Conservation (phyloP, 2,329 filamentous ascomycete species). For the Lasiodiplodia sp. region DNA sequence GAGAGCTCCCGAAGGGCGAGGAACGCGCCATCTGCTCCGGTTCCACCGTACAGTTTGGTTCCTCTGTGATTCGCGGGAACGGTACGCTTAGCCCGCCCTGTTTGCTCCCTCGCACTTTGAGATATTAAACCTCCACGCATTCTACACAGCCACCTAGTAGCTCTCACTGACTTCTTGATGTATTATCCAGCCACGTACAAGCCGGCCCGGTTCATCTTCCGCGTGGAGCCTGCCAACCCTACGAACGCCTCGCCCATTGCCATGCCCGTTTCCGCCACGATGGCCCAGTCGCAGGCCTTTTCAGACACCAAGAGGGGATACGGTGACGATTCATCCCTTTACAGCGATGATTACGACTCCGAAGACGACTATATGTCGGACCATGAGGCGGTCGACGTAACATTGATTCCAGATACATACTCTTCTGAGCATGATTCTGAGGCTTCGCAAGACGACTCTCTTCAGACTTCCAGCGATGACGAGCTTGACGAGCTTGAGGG, state of each 20-base stretch:
- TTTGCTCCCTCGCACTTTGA: not conserved
- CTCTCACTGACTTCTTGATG: not conserved
- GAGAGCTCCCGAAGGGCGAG: constrained; percentile 36
- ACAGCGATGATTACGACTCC: constrained; percentile 10
- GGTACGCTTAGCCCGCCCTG: constrained; percentile 23
- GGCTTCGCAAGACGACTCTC: not conserved
- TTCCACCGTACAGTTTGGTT: constrained; percentile 47
- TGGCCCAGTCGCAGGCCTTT: not conserved
- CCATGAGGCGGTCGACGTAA: not conserved
- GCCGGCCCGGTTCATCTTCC: constrained; percentile 5
- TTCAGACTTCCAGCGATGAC: constrained; percentile 10
- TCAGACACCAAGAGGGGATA: constrained; percentile 22
- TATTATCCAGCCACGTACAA: constrained; percentile 1
- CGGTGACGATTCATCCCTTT: constrained; percentile 10
- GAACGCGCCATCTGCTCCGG: constrained; percentile 40
- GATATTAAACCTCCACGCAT: not conserved
- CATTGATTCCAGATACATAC: constrained; percentile 10
- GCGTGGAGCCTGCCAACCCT: not conserved
- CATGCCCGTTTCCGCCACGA: not conserved
- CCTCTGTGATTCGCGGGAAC: constrained; percentile 39
- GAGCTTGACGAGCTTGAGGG: constrained; percentile 1
- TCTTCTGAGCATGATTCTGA: constrained; percentile 13
- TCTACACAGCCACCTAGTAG: not conserved
- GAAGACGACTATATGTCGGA: constrained; percentile 6
- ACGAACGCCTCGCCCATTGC: not conserved